Evolutionary conservation across 2,329 filamentous ascomycete species (phyloP).

Genomic region (Zelopaecilomyces penicillatus): DNA sequence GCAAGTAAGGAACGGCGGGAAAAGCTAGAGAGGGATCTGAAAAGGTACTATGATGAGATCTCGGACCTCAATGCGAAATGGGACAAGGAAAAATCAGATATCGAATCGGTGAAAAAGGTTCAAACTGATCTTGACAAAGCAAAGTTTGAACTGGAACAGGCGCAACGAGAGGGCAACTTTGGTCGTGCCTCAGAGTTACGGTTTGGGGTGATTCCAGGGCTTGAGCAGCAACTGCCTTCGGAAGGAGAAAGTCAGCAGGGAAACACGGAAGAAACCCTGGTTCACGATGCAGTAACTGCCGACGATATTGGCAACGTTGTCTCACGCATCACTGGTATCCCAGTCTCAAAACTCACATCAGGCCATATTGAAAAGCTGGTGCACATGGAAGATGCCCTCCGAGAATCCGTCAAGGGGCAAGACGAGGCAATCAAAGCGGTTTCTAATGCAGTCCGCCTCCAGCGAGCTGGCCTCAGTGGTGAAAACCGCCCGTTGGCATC

Average conservation of each 20-base stretch:
- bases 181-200: conserved; percentile 82
- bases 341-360: conserved; percentile 82
- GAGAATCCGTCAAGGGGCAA: conserved; percentile 79
- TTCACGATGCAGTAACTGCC: conserved; percentile 90
- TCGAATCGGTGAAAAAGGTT: conserved; percentile 76
- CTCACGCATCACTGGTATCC: conserved; percentile 84
- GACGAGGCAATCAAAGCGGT: conserved; percentile 89
- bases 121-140: conserved; percentile 86
- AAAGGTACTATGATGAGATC: conserved; percentile 68
- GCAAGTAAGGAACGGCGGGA: conserved; percentile 80
- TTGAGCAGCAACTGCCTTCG: conserved; percentile 72
- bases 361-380: conserved; percentile 93
- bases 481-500: conserved; percentile 87
- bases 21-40: conserved; percentile 71
- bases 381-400: conserved; percentile 86
- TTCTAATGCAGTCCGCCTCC: conserved; percentile 86
- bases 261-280: conserved; percentile 46
- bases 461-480: conserved; percentile 82
- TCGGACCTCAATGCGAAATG: conserved; percentile 70
- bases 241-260: conserved; percentile 47
- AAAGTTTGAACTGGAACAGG: conserved; percentile 75
- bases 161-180: conserved; percentile 82
- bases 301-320: conserved; percentile 94
- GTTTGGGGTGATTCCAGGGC: conserved; percentile 74
- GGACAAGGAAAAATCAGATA: conserved; percentile 82